Percentiles rank a stretch among this genome's conserved stretches.
Conservation (phyloP, 2,329 filamentous ascomycete species). For the Penicillium crustosum region DNA sequence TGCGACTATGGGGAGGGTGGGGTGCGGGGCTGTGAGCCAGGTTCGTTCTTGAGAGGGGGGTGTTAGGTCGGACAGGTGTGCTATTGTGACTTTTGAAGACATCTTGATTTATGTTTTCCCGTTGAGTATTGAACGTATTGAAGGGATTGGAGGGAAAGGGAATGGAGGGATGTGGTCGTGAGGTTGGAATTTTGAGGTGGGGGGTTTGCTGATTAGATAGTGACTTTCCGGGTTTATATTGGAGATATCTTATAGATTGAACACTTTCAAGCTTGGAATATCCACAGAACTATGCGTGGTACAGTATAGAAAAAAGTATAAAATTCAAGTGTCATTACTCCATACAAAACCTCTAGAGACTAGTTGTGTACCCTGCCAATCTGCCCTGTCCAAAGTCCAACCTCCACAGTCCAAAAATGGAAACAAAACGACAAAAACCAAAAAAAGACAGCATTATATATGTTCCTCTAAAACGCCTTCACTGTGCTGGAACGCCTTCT, state of each 20-base stretch:
- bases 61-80: slow-evolving; percentile 52
- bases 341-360: neutral
- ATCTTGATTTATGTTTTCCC: neutral
- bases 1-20: slow-evolving; percentile 80
- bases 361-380: slow-evolving; percentile 12
- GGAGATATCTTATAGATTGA: neutral
- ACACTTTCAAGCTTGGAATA: too few species aligned
- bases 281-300: neutral
- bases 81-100: slow-evolving; percentile 26
- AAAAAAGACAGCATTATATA: slow-evolving; percentile 10
- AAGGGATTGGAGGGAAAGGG: slow-evolving; percentile 7
- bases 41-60: slow-evolving; percentile 62
- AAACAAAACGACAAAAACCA: neutral
- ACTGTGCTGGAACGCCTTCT: slow-evolving; percentile 26
- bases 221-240: neutral
- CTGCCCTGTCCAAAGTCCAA: slow-evolving; percentile 5
- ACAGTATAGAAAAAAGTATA: neutral
- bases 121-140: neutral
- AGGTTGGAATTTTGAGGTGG: slow-evolving; percentile 11
- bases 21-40: slow-evolving; percentile 84
- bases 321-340: neutral
- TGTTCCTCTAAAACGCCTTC: slow-evolving; percentile 12
- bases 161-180: neutral
- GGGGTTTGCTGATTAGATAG: slow-evolving; percentile 14
- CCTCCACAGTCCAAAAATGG: neutral